Conservation (phyloP, 1,284 basidiomycete genomes). For the Irpex sp. region DNA sequence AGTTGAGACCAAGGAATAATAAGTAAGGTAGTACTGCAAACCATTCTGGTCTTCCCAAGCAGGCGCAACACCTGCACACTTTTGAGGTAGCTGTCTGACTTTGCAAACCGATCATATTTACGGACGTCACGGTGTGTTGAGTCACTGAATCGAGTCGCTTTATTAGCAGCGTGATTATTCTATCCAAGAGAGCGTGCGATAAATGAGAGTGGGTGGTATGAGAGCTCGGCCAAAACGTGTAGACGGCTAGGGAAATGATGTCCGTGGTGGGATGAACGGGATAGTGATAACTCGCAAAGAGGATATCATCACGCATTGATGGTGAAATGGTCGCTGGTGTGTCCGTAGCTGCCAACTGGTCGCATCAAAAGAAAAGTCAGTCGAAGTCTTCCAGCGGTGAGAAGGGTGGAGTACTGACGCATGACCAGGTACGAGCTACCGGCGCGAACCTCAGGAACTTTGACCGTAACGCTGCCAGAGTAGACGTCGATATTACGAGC, state of each 20-base stretch:
- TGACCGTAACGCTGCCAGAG: background rate
- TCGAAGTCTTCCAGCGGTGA: background rate
- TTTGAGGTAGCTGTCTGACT: no score
- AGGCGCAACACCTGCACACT: no score
- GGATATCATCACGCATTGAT: background rate
- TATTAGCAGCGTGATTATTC: no score
- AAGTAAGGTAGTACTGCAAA: no score
- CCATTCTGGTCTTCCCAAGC: no score
- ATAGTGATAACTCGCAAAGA: background rate
- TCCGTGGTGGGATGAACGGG: background rate
- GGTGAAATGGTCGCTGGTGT: background rate
- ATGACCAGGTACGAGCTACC: slow-evolving; percentile 11
- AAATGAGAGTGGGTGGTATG: background rate
- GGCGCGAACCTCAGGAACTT: slow-evolving; percentile 7
- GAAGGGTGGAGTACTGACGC: background rate
- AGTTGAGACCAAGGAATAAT: no score
- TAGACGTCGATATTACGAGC: slow-evolving; percentile 12
- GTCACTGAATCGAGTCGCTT: no score
- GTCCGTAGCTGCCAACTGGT: background rate
- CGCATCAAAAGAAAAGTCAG: background rate
- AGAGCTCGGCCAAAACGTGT: background rate
- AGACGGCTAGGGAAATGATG: background rate
- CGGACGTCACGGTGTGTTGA: no score
- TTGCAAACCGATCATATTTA: no score
- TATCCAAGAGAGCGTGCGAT: background rate